Conservation (phyloP, 2,329 filamentous ascomycete genomes). For the Hypomyces rosellus region DNA sequence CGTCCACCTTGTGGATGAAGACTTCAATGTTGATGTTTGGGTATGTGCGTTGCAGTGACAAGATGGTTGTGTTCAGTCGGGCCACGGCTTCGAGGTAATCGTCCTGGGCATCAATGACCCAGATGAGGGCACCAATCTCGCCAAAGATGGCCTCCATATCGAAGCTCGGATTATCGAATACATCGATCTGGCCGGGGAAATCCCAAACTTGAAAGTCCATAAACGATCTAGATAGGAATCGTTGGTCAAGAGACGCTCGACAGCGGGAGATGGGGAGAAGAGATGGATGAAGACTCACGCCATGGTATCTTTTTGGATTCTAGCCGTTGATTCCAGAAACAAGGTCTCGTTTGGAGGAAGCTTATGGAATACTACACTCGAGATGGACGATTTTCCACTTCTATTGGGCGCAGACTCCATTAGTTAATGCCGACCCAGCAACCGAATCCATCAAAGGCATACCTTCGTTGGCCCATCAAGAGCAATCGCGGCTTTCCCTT, state of each 20-base stretch:
- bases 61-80: slow-evolving; percentile 79
- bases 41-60: slow-evolving; percentile 81
- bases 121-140: slow-evolving; percentile 89
- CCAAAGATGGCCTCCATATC: slow-evolving; percentile 92
- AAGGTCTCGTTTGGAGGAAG: slow-evolving; percentile 92
- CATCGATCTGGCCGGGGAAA: slow-evolving; percentile 87
- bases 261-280: too few relatives aligned
- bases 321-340: slow-evolving; percentile 89
- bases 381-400: slow-evolving; percentile 97
- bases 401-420: slow-evolving; percentile 38
- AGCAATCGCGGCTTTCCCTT: slow-evolving; percentile 78
- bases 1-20: slow-evolving; percentile 98
- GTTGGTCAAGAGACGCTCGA: slow-evolving; percentile 12
- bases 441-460: slow-evolving; percentile 21
- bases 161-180: slow-evolving; percentile 79
- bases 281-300: slow-evolving; percentile 55
- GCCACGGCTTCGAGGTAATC: slow-evolving; percentile 91
- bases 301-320: slow-evolving; percentile 91
- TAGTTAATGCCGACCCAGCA: not conserved
- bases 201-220: slow-evolving; percentile 99
- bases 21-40: slow-evolving; percentile 96
- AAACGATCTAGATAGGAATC: slow-evolving; percentile 62
- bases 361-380: slow-evolving; percentile 98
- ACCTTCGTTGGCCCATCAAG: slow-evolving; percentile 95
- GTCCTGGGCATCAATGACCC: slow-evolving; percentile 98